Evolutionary conservation across 345 rosid genomes (phyloP), one percentile per base, ranked within the genome.

Genomic region (Salix koriyanagi): DNA sequence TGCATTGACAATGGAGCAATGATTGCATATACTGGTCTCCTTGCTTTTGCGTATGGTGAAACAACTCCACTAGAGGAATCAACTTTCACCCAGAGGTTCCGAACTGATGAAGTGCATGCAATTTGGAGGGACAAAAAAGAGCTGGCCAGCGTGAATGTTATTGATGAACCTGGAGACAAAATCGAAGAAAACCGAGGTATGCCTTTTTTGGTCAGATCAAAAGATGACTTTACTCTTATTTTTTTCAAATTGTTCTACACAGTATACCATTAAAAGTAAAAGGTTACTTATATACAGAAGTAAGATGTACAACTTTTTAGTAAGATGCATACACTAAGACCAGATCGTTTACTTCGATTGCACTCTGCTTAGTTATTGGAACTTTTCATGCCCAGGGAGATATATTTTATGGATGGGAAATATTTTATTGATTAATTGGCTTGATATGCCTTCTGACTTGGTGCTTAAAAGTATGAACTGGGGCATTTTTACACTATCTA

Each of bases 1-100:
- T 96, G 99, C 75, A 67, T 96, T 0, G 99, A 93, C 83, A 93
- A 96, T 6, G 99, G 99, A 72, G 99, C 98, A 4, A 96, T 96
- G 99, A 96, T 96, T 68, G 98, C 99, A n/a, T 96, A 90, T 72
- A 92, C 97, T 0, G 99, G 98, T 72, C 91, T 96, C 18, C 89
- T 93, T 2, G 96, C 90, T 7, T 96, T 83, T 80, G 99, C 91
- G 46, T 84, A 91, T 2, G 96, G 94, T 25, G 60, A 26, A 19
- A 71, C 90, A 41, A 96, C 98, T 21, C 94, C 92, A 8, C 78
- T 96, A 0, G 92, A 91, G 87, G 98, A 96, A 26, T 83, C 97
- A 0, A 96, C 94, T 12, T 96, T 96, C 85, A 93, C 98, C 16
- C 98, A 93, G 79, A 79, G 98, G 76, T 96, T 93, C 74, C 86